Evolutionary conservation across 345 rosid genomes (phyloP), one percentile per base, ranked within the genome.

Genomic region (Brassica rapa): DNA sequence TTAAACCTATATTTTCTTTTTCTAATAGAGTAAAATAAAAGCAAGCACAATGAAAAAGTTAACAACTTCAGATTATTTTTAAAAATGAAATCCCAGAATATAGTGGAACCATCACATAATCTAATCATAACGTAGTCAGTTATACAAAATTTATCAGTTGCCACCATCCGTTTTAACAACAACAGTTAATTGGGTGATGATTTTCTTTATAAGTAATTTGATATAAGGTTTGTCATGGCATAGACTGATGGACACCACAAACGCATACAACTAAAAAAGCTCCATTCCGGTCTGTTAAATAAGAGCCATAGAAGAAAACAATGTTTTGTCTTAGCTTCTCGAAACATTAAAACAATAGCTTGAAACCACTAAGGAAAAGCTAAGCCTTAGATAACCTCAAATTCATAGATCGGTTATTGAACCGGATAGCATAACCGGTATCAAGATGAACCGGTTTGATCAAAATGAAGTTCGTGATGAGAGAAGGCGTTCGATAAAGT

Each of bases 401-500:
- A 76, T 84, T 84, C 77, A 71, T 87, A 27, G 87, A 86, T 69
- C 71, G 29, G 70, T 53, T 70, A 55, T 25, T 16, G 69, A 62
- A 57, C 77, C 4, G 62, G 63, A 74, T 63, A 49, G 23, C 68
- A 73, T 39, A 75, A 79, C 19, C 43, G 76, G 8, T 78, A 80
- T 30, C 66, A 74, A 64, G 72, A 80, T 57, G 71, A 70, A 64
- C 64, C 67, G 43, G 55, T 41, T 43, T 39, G 68, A 74, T 63
- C 70, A 35, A 62, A 68, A 74, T 43, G 70, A 63, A 70, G 37
- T 11, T 12, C 25, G 53, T 19, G 32, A 72, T 30, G 73, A 12
- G 62, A 87, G 85, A 82, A 88, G 86, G 75, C 85, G 93, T 68
- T 86, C 79, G 27, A 94, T 90, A 72, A 85, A 86, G 57, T 91